Evolutionary conservation across 805 yeast species (phyloP).

Genomic region (Ogataea trehaloabstinens): DNA sequence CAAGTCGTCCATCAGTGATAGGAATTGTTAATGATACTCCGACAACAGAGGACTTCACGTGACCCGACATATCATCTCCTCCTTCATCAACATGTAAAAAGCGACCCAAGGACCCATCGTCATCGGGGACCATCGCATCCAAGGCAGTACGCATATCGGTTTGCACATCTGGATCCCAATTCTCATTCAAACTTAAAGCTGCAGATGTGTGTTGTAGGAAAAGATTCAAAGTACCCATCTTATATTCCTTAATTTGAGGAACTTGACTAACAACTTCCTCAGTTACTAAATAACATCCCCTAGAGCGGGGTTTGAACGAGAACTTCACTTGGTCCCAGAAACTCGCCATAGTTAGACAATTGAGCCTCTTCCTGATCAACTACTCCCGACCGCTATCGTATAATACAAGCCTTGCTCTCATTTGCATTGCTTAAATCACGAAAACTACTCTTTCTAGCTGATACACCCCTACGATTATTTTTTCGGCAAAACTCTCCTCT

Average conservation of each 20-base stretch:
- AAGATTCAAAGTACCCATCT: constrained; percentile 61
- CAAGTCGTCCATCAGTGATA: constrained; percentile 62
- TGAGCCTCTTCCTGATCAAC: neutral
- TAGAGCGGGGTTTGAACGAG: constrained; percentile 51
- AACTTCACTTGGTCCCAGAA: constrained; percentile 63
- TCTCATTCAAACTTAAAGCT: constrained; percentile 72
- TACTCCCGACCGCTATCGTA: too few species aligned
- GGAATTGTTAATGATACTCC: constrained; percentile 71
- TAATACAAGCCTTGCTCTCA: too few species aligned
- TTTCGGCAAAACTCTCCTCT: too few species aligned
- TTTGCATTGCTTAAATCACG: too few species aligned
- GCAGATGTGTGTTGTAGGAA: constrained; percentile 82
- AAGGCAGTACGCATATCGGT: constrained; percentile 63
- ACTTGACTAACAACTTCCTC: constrained; percentile 56
- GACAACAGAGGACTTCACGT: constrained; percentile 58
- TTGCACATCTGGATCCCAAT: constrained; percentile 78
- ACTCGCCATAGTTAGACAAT: constrained; percentile 11
- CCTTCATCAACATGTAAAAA: constrained; percentile 75
- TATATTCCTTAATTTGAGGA: constrained; percentile 58
- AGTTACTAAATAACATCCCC: constrained; percentile 72
- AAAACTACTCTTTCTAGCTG: too few species aligned
- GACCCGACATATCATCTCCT: constrained; percentile 84
- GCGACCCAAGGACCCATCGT: constrained; percentile 36
- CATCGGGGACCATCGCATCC: constrained; percentile 68
- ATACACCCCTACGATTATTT: too few species aligned